Evolutionary conservation across 495 filamentous ascomycete species (phyloP).

Genomic region (Rhypophila decipiens): DNA sequence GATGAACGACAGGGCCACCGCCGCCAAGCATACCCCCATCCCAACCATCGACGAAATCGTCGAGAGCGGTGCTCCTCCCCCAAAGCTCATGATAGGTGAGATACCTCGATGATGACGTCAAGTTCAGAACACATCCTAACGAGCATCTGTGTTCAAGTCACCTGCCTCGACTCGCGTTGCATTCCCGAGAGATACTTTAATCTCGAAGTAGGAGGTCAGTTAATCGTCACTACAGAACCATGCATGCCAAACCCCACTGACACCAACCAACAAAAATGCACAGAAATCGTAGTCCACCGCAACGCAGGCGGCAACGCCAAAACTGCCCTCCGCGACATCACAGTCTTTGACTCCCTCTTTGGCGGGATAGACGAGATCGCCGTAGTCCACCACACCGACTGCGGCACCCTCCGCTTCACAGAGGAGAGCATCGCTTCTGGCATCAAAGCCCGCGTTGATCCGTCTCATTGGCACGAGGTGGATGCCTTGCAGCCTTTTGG

Average conservation of each 20-base stretch:
- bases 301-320: constrained; percentile 18
- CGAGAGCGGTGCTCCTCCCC: not conserved
- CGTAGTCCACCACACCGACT: constrained; percentile 23
- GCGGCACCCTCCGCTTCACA: constrained; percentile 12
- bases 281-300: constrained; percentile 16
- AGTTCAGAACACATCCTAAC: no score
- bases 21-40: not conserved
- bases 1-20: constrained; percentile 2
- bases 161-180: constrained; percentile 19
- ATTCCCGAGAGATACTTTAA: constrained; percentile 19
- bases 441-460: constrained; percentile 3
- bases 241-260: no score
- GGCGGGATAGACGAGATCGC: constrained; percentile 13
- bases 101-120: not conserved
- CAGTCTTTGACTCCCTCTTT: constrained; percentile 14
- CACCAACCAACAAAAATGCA: no score
- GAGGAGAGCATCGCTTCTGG: constrained; percentile 3
- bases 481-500: constrained; percentile 11
- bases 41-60: not conserved
- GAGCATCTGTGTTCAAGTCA: constrained; percentile 14
- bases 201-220: constrained; percentile 10
- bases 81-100: constrained; percentile 7
- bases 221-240: no score
- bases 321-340: constrained; percentile 17
- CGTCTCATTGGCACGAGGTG: constrained; percentile 8